These are phyloP conservation scores for Leccinum barrowsii DNA, from an alignment of 768 basidiomycete species.

Conservation along the genomic window DNA sequence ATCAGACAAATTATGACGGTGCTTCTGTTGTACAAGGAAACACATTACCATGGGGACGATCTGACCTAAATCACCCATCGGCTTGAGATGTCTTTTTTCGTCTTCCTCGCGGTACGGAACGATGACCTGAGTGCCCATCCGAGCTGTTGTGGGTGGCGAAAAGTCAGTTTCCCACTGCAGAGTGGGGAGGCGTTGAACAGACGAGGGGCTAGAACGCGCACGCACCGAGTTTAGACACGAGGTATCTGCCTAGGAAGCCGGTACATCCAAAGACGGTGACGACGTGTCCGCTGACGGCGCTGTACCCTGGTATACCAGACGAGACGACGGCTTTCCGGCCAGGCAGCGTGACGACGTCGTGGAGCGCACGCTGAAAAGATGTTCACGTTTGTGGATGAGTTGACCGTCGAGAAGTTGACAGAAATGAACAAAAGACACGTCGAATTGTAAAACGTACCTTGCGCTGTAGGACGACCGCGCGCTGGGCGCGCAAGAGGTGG, in stretches of 20 bases:
- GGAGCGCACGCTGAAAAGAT: constrained; percentile 59
- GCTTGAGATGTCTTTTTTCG: constrained; percentile 83
- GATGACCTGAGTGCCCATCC: constrained; percentile 89
- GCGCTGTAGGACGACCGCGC: constrained; percentile 42
- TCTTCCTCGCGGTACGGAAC: constrained; percentile 95
- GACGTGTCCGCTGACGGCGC: constrained; percentile 84
- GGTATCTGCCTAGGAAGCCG: constrained; percentile 91
- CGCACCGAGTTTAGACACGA: constrained; percentile 88
- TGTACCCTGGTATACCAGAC: constrained; percentile 78
- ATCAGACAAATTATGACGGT: constrained; percentile 22
- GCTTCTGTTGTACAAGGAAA: constrained; percentile 8
- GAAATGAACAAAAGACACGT: not conserved
- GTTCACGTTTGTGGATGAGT: not conserved
- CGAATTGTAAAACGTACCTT: constrained; percentile 34
- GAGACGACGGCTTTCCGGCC: constrained; percentile 63
- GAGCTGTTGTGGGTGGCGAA: constrained; percentile 46
- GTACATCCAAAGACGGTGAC: constrained; percentile 98
- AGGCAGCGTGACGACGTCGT: constrained; percentile 66
- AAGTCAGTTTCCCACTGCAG: not conserved
- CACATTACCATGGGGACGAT: constrained; percentile 85
- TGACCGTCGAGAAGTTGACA: not conserved
- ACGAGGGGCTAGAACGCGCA: not conserved
- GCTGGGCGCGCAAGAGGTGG: constrained; percentile 50
- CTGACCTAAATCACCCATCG: constrained; percentile 96
- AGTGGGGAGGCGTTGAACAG: too few species aligned